A percentile compares a stretch with the other conserved stretches of the same genome.
Evolutionary conservation across 371 early-diverging fungal genomes (phyloP).

Genomic region (Coemansia sp.): DNA sequence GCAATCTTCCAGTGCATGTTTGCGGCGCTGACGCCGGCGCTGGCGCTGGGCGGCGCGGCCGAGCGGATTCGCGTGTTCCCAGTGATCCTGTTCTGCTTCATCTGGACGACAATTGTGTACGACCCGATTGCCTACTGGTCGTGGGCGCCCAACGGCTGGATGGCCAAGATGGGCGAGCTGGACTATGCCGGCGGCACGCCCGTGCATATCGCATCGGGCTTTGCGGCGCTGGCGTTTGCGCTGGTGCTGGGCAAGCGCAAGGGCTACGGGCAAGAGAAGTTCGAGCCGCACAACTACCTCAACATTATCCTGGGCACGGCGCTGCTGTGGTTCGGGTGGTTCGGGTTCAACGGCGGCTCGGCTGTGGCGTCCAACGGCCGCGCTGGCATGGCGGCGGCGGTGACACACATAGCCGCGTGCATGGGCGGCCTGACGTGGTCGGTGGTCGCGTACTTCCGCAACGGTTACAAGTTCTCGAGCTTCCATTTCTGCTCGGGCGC

Average conservation of each 20-base stretch:
- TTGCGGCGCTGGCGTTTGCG: conserved; percentile 85
- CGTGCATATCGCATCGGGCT: conserved; percentile 89
- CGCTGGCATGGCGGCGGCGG: conserved; percentile 81
- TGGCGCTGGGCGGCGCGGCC: conserved; percentile 89
- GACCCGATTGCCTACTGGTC: conserved; percentile 89
- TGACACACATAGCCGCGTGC: conserved; percentile 83
- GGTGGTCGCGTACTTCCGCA: conserved; percentile 69
- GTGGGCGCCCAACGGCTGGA: conserved; percentile 87
- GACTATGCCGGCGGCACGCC: conserved; percentile 92
- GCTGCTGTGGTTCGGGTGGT: conserved; percentile 90
- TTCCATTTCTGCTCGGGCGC: conserved; percentile 91
- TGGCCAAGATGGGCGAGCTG: conserved; percentile 67
- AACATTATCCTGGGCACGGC: conserved; percentile 85
- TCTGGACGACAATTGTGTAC: conserved; percentile 92
- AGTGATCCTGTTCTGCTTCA: conserved; percentile 80
- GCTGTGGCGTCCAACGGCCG: conserved; percentile 78
- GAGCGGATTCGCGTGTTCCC: conserved; percentile 87
- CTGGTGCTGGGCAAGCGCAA: conserved; percentile 77
- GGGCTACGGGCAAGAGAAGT: conserved; percentile 61
- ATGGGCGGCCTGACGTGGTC: conserved; percentile 86
- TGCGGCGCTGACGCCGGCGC: conserved; percentile 82
- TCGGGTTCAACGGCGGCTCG: conserved; percentile 87
- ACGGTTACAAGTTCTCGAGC: conserved; percentile 76
- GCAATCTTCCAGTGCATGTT: conserved; percentile 81
- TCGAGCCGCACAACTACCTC: conserved; percentile 87